These are phyloP conservation scores for Heritiera littoralis DNA, from an alignment of 345 rosid genomes.

Conservation along the genomic window DNA sequence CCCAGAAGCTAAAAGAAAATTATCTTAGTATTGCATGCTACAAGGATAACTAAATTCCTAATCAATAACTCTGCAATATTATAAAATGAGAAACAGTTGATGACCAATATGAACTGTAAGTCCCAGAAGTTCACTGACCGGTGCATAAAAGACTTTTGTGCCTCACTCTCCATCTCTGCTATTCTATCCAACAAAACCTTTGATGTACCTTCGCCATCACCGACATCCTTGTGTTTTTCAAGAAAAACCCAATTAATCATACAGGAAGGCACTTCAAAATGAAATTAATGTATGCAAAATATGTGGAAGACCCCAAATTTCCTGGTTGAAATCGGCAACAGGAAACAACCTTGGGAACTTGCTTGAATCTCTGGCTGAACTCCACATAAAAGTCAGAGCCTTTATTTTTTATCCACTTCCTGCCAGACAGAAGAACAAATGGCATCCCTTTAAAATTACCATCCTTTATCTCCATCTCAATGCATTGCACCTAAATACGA, in stretches of 20 bases:
- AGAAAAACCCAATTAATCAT: constrained; percentile 28
- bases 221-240: constrained; percentile 56
- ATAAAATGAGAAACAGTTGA: constrained; percentile 18
- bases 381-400: constrained; percentile 80
- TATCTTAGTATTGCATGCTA: neutral
- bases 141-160: constrained; percentile 98
- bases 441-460: constrained; percentile 81
- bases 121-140: constrained; percentile 57
- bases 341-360: constrained; percentile 66
- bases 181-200: constrained; percentile 73
- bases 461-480: constrained; percentile 74
- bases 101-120: constrained; percentile 19
- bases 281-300: constrained; percentile 18
- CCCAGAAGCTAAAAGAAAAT: neutral
- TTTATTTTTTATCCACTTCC: constrained; percentile 79
- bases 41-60: constrained; percentile 2
- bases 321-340: constrained; percentile 12
- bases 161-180: constrained; percentile 80
- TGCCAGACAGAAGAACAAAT: constrained; percentile 73
- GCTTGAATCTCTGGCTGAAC: constrained; percentile 50
- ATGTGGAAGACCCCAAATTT: constrained; percentile 2
- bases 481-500: constrained; percentile 65
- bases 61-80: neutral
- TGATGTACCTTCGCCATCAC: constrained; percentile 82
- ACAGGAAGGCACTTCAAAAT: constrained; percentile 15